Percentiles rank a stretch among this genome's conserved stretches.
phyloP scores from a whole-genome alignment of 768 basidiomycete genomes.

The Kwoniella bestiolae region DNA sequence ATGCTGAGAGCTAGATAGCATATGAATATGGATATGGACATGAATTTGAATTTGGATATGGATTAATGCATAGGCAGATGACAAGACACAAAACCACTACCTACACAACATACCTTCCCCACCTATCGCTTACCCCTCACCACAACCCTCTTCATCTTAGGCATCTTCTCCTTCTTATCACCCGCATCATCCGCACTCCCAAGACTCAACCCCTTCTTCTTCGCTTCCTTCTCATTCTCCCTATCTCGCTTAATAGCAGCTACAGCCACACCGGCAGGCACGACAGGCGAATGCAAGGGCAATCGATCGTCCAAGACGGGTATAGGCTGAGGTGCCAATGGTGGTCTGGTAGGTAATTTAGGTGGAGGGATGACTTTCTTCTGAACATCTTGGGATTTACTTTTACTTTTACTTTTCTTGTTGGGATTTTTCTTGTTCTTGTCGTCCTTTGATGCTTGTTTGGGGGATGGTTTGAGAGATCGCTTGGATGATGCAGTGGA shows the following conservation, averaged over 20 bases:
- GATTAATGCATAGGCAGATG: too few species aligned
- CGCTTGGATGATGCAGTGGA: constrained; percentile 20
- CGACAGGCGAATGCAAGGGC: constrained; percentile 77
- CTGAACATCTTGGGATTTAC: background rate
- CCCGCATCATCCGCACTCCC: constrained; percentile 22
- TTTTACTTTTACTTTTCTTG: constrained; percentile 5
- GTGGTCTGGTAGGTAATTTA: constrained; percentile 63
- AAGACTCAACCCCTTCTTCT: constrained; percentile 58
- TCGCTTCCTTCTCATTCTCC: constrained; percentile 63
- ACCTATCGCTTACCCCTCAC: constrained; percentile 56
- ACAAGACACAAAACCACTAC: too few species aligned
- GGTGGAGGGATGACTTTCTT: constrained; percentile 42
- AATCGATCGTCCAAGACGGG: constrained; percentile 74
- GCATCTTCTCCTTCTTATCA: constrained; percentile 35
- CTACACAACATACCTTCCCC: too few species aligned
- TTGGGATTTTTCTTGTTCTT: background rate
- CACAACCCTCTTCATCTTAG: constrained; percentile 57
- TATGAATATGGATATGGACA: background rate
- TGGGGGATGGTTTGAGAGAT: constrained; percentile 14
- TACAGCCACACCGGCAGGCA: constrained; percentile 76
- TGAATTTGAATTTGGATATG: too few species aligned
- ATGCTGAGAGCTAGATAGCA: background rate
- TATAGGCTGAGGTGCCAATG: constrained; percentile 75
- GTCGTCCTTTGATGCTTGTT: constrained; percentile 3
- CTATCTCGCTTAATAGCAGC: constrained; percentile 85